Conservation (phyloP, 148 eudicot species). For the Rhododendron simsii region DNA sequence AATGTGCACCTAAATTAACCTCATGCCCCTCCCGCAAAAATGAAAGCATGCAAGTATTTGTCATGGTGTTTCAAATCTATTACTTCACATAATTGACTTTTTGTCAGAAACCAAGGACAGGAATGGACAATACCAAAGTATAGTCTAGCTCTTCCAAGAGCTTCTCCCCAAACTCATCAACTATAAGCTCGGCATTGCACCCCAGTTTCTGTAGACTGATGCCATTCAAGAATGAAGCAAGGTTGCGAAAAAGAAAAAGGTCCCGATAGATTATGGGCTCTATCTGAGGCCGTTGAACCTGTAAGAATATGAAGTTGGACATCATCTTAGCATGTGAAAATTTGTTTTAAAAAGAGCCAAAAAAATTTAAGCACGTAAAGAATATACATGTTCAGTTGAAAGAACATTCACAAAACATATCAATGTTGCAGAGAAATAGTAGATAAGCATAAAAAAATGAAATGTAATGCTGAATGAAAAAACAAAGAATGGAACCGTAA, state of each 20-base stretch:
- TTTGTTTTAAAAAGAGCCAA: not conserved
- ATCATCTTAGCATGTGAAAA: not conserved
- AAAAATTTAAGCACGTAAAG: not conserved
- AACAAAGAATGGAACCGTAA: not conserved
- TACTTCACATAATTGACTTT: too few relatives aligned
- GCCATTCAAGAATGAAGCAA: conserved; percentile 93
- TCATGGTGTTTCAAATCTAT: not conserved
- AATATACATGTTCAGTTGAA: not conserved
- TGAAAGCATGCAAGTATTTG: not conserved
- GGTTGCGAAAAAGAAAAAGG: conserved; percentile 93
- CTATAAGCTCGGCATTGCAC: conserved; percentile 97
- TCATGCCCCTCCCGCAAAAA: not conserved
- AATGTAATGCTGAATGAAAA: not conserved
- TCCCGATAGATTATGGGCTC: conserved; percentile 96
- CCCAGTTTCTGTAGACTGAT: conserved; percentile 93
- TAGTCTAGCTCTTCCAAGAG: conserved; percentile 99
- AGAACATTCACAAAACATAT: not conserved
- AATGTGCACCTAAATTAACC: not conserved
- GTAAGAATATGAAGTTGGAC: conserved; percentile 20
- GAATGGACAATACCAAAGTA: conserved; percentile 55
- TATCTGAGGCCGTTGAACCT: conserved; percentile 96
- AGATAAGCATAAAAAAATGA: not conserved
- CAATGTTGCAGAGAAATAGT: not conserved
- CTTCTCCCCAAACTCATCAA: conserved; percentile 99
- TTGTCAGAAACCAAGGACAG: not conserved